Percentiles rank a stretch among this genome's conserved stretches.
Evolutionary conservation across 441 rosid genomes (phyloP).

Genomic region (Eruca vesicaria): DNA sequence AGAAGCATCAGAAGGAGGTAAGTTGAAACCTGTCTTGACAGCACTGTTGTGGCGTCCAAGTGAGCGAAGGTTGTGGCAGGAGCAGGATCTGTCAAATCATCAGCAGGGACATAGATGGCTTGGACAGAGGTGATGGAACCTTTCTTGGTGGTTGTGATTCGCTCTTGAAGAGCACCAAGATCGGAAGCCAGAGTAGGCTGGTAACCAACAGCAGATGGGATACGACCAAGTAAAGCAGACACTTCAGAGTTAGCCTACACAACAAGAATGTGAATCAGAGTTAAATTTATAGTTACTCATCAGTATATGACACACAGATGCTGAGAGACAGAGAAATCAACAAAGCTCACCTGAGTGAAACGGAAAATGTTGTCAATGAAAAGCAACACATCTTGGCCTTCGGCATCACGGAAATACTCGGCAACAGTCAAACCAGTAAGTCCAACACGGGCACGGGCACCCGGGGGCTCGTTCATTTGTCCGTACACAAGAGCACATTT

Average conservation of each 20-base stretch:
- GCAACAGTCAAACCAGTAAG: slow-evolving; percentile 96
- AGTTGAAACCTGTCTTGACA: slow-evolving; percentile 77
- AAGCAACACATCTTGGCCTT: slow-evolving; percentile 97
- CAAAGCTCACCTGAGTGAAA: slow-evolving; percentile 72
- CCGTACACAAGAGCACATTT: slow-evolving; percentile 98
- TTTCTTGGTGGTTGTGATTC: slow-evolving; percentile 97
- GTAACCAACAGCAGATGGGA: slow-evolving; percentile 99
- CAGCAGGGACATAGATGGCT: slow-evolving; percentile 82
- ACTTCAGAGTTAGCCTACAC: slow-evolving; percentile 95
- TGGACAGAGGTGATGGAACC: slow-evolving; percentile 98
- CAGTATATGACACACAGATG: not conserved
- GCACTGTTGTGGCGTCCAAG: slow-evolving; percentile 98
- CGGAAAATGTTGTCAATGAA: slow-evolving; percentile 98
- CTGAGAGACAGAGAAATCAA: not conserved
- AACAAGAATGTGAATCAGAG: not conserved
- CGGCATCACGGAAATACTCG: slow-evolving; percentile 98
- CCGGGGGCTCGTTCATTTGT: slow-evolving; percentile 99
- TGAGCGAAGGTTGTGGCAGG: slow-evolving; percentile 99
- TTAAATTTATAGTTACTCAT: not conserved
- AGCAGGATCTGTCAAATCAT: slow-evolving; percentile 99
- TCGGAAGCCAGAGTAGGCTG: slow-evolving; percentile 98
- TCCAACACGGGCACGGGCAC: slow-evolving; percentile 99
- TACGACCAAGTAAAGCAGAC: slow-evolving; percentile 98
- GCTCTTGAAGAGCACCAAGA: slow-evolving; percentile 99
- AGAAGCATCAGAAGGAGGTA: not conserved